Evolutionary conservation across 192 early-diverging fungal species (phyloP), one percentile per base, ranked within the genome.

Genomic region (Backusella westeae): DNA sequence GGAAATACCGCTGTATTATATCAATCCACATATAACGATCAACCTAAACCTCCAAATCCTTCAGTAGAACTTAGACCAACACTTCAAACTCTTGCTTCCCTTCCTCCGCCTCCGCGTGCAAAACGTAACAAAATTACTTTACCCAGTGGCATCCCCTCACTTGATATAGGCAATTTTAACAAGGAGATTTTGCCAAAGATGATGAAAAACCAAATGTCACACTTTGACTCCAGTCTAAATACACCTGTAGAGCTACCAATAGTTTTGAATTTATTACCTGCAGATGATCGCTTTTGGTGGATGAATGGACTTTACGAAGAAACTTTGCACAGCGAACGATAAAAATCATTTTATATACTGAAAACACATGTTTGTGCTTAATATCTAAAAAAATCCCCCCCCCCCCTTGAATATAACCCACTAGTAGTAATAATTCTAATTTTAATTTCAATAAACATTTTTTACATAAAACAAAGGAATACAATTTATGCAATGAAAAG

Each of bases 41-140:
- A 63, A 29, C 4, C 12, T 4, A 63, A 29, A 63, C 23, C 56
- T 63, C 9, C 53, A 39, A 69, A n/a, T 7, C n/a, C 67, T 17
- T 35, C 67, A 35, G 15, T 35, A 69, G 41, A 44, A 41, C 14
- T 23, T 39, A 4, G 23, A 29, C 10, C 23, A 29, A 12, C 23
- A 14, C 21, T 75, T 1, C 23, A 59, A 44, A 10, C 73, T n/a
- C 23, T 75, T 19, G 66, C 65, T 19, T 65, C 74, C 6, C 63
- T 75, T 9, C 74, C 65, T 36, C 74, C 74, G n/a, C 74, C 74
- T 67, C 74, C 74, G 46, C 74, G 74, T 67, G 74, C 74, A 26
- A 75, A 75, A 34, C 56, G 63, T n/a, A 38, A 41, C 7, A 41
- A 34, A 44, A 34, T 36, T 67, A 42, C 65, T n/a, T 67, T 75